Base-by-base conservation (phyloP, 768 basidiomycete genomes). In the Tricholoma bakamatsutake region DNA sequence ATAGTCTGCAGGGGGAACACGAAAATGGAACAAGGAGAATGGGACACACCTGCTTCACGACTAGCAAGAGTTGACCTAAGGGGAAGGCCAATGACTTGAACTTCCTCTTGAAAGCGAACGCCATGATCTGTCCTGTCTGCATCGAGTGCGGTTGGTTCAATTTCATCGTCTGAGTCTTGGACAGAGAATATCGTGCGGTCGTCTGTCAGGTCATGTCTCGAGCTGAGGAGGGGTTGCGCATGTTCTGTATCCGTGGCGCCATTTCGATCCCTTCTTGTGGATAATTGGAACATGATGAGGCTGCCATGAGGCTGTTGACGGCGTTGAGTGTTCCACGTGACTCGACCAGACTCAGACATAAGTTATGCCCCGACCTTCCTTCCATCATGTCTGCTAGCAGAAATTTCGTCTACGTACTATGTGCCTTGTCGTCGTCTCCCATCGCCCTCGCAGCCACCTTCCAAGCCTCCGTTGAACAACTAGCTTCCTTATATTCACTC, bases 41-140 rank as follows among this genome's bases (percentile, higher is more conserved):
- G n/a, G 50, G 65, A 82, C 87, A 68, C 67, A 92, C 90, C 88
- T 67, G 84, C 76, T 75, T 93, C 91, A 55, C 92, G 84, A 66
- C 90, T 92, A 52, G 84, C 73, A 28, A 76, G 71, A 21, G 86
- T 90, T 18, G 90, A 93, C 66, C 83, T 79, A 35, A 92, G 71
- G 5, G 87, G 76, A 0, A 85, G 87, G 4, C 77, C 79, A 62
- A 88, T 83, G 43, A 87, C 78, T 58, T 86, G 82, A 1, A 87
- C 83, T 34, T 84, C 78, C 50, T 90, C 85, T 57, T 80, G 72
- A 64, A 90, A 89, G 43, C 83, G 76, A 39, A 90, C 86, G 8
- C 68, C 70, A 33, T 80, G 79, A 27, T 75, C 73, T 17, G 71
- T 63, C 48, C 71, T 71, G 18, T 67, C 65, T 2, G 66, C 61